Percentiles rank a stretch among this genome's conserved stretches.
phyloP scores from a whole-genome alignment of 2,329 filamentous ascomycete species.

The Mycocentrospora acerina region DNA sequence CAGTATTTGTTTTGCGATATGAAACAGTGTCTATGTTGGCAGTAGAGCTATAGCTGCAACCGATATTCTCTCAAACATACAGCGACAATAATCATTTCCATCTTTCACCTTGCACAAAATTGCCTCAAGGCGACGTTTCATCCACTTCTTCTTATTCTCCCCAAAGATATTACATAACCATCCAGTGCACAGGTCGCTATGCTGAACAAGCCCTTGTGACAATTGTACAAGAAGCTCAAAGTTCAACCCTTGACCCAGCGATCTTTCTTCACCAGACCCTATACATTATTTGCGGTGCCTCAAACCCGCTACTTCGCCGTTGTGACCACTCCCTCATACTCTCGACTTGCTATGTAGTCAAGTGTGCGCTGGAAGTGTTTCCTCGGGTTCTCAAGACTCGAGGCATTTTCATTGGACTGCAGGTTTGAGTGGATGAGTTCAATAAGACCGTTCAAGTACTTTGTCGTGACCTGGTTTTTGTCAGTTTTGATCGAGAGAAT shows the following conservation, averaged over 20 bases:
- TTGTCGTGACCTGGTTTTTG: conserved; percentile 74
- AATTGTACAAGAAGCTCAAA: conserved; percentile 11
- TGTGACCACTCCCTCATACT: conserved; percentile 89
- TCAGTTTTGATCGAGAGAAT: conserved; percentile 4
- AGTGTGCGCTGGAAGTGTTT: conserved; percentile 94
- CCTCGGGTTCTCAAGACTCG: conserved; percentile 82
- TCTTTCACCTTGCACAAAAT: neutral
- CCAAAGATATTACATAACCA: conserved; percentile 11
- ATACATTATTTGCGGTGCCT: too few species aligned
- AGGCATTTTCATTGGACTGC: conserved; percentile 78
- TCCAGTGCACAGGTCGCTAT: conserved; percentile 4
- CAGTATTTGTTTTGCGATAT: too few species aligned
- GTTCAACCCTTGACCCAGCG: neutral
- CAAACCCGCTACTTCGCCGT: conserved; percentile 51
- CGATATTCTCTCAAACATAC: too few species aligned
- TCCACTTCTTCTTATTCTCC: conserved; percentile 5
- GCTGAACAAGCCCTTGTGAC: conserved; percentile 3
- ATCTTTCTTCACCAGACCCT: neutral
- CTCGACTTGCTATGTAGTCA: conserved; percentile 87
- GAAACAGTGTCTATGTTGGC: too few species aligned
- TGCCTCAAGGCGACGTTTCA: too few species aligned
- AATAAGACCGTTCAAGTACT: conserved; percentile 96
- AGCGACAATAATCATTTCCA: neutral
- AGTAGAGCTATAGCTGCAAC: too few species aligned
- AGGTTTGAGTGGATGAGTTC: conserved; percentile 98